A percentile compares a stretch with the other conserved stretches of the same genome.
Evolutionary conservation across 2,329 filamentous ascomycete genomes (phyloP).

Genomic region (Raffaelea albimanens): DNA sequence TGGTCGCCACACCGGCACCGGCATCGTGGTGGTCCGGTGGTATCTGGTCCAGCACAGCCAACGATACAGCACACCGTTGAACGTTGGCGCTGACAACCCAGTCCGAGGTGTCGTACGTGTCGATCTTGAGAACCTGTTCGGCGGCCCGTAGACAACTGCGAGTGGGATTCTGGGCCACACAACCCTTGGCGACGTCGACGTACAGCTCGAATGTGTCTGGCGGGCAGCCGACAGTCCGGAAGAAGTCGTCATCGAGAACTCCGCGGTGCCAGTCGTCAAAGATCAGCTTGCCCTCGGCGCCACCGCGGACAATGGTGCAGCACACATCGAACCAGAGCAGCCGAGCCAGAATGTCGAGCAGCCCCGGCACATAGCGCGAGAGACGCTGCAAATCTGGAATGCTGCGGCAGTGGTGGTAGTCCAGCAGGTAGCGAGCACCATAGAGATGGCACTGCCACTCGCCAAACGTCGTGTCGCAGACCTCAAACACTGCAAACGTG

Average conservation of each 20-base stretch:
- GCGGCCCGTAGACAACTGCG: constrained; percentile 17
- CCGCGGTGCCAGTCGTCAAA: constrained; percentile 32
- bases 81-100: constrained; percentile 19
- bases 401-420: constrained; percentile 25
- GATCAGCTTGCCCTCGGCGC: constrained; percentile 15
- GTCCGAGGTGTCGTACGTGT: constrained; percentile 4
- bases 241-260: constrained; percentile 22
- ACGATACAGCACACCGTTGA: constrained; percentile 24
- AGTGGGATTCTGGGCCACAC: constrained; percentile 6
- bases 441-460: constrained; percentile 28
- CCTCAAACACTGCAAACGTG: constrained; percentile 33
- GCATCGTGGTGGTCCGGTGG: background rate
- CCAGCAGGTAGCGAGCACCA: constrained; percentile 29
- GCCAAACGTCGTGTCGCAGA: constrained; percentile 29
- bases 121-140: constrained; percentile 16
- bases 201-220: constrained; percentile 27
- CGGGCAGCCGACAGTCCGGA: constrained; percentile 27
- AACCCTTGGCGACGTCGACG: constrained; percentile 20
- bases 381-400: constrained; percentile 23
- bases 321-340: constrained; percentile 31
- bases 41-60: constrained; percentile 17
- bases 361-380: constrained; percentile 21
- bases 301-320: constrained; percentile 17
- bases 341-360: constrained; percentile 27
- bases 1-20: constrained; percentile 5